Evolutionary conservation across 345 rosid species (phyloP).

Genomic region (Salix brachista): DNA sequence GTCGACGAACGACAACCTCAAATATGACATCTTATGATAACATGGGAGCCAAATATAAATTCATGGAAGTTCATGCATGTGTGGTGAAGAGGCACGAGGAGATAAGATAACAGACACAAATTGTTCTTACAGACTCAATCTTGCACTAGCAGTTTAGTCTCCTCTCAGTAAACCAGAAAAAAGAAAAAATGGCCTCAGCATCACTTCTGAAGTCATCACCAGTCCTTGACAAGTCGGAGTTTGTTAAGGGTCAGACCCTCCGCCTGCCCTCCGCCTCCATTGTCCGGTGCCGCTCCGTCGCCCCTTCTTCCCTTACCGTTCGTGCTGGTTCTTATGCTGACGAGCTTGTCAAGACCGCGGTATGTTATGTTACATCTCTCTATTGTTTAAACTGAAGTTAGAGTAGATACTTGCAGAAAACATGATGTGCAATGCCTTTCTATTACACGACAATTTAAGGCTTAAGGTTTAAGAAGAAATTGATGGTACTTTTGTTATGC

Average conservation of each 20-base stretch:
- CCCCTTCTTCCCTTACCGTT: constrained; percentile 46
- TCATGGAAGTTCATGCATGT: constrained; percentile 25
- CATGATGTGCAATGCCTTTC: background rate
- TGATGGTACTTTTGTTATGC: background rate
- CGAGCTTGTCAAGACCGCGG: constrained; percentile 96
- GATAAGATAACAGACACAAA: constrained; percentile 36
- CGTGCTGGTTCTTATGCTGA: constrained; percentile 84
- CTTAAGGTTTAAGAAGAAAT: background rate
- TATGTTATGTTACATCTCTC: constrained; percentile 28
- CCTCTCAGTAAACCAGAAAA: background rate
- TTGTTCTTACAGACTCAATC: constrained; percentile 2
- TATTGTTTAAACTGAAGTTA: background rate
- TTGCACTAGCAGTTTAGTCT: constrained; percentile 16
- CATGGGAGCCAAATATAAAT: constrained; percentile 38
- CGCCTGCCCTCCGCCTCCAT: constrained; percentile 53
- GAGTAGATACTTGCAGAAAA: background rate
- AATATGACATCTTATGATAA: constrained; percentile 53
- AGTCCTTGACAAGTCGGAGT: constrained; percentile 76
- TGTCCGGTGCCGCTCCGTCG: constrained; percentile 41
- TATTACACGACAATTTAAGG: background rate
- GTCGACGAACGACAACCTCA: constrained; percentile 61
- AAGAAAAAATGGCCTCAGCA: constrained; percentile 70
- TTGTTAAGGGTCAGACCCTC: constrained; percentile 66
- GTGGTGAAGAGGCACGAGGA: constrained; percentile 40
- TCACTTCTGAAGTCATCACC: constrained; percentile 82